These are phyloP conservation scores for Tylopilus rubrobrunneus DNA, from an alignment of 768 basidiomycete species.

Conservation along the genomic window DNA sequence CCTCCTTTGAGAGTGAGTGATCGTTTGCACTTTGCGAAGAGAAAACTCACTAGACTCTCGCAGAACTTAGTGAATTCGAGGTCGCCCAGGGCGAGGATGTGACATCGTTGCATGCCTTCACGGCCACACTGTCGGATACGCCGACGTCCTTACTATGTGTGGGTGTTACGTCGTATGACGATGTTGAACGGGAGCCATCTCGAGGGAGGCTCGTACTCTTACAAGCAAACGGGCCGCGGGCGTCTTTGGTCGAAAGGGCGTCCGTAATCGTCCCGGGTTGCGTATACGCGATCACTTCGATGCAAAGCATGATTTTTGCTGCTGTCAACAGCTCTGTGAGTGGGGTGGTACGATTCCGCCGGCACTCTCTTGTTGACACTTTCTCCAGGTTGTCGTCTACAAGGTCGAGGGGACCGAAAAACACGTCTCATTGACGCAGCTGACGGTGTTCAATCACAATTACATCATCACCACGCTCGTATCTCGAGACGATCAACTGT, in stretches of 20 bases:
- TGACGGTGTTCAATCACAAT: constrained; percentile 75
- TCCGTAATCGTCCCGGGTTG: constrained; percentile 55
- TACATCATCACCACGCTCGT: constrained; percentile 72
- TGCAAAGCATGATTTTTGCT: constrained; percentile 53
- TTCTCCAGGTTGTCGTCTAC: constrained; percentile 44
- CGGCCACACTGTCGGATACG: constrained; percentile 25
- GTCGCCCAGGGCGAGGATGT: constrained; percentile 56
- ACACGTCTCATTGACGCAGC: constrained; percentile 31
- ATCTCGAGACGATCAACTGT: constrained; percentile 47
- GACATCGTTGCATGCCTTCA: constrained; percentile 43
- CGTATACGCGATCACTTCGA: constrained; percentile 57
- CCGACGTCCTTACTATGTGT: constrained; percentile 44
- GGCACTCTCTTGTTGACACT: background rate
- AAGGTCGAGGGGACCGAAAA: constrained; percentile 36
- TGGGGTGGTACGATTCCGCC: constrained; percentile 1
- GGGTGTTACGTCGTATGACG: constrained; percentile 42
- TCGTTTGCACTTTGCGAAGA: background rate
- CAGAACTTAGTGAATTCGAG: constrained; percentile 30
- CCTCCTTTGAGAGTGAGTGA: constrained; percentile 56
- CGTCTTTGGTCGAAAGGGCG: constrained; percentile 34
- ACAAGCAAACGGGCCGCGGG: constrained; percentile 23
- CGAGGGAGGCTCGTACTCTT: constrained; percentile 63
- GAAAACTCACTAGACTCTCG: constrained; percentile 1
- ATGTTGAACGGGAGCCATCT: constrained; percentile 46
- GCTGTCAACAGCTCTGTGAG: constrained; percentile 76